Evolutionary conservation across 148 eudicot genomes (phyloP), one percentile per base, ranked within the genome.

Genomic region (Chenopodium berlandieri): DNA sequence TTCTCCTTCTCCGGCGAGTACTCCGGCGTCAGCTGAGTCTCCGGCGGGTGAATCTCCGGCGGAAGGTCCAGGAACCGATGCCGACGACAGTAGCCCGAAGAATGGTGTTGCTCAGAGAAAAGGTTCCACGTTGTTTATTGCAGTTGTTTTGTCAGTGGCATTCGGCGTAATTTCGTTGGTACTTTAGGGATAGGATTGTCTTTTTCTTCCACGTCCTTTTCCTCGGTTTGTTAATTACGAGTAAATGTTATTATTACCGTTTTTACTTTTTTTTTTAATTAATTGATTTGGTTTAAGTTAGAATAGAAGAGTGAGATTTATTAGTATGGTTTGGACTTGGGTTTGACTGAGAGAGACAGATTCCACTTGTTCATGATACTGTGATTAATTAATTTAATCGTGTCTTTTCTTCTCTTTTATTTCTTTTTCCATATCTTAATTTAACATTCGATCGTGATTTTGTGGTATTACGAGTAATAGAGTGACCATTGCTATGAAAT

Each of bases 111-210:
- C 16, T 23, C 62, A n/a, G 16, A 78, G 82, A 31, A 75, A 66
- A 23, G 83, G 54, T 16, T 40, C 85, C 72, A 82, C 85, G 68
- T 25, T 89, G 17, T 62, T 84, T 12, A 66, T 23, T 23, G 23
- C 85, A 30, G 20, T 78, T 30, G 72, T 16, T n/a, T 32, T 88
- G 23, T 32, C 87, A 48, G 86, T 89, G 85, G 89, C 82, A 78
- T 72, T 83, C 3, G 50, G 82, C 34, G 89, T 88, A 50, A 76
- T 88, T 78, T 78, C 78, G 44, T 37, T 87, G 40, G 22, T 86
- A 23, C 78, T 85, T 68, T 82, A 87, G 89, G 86, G 88, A 80
- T 89, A 83, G 65, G 44, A 48, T 76, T 30, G 87, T 87, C 77
- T 75, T 76, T 87, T 73, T 31, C 1, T 0, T 10, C 19, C 9